Percentiles rank a stretch among this genome's conserved stretches.
These are phyloP conservation scores for Filobasidium uniguttulatum DNA, from an alignment of 1,284 basidiomycete genomes.

Conservation along the genomic window DNA sequence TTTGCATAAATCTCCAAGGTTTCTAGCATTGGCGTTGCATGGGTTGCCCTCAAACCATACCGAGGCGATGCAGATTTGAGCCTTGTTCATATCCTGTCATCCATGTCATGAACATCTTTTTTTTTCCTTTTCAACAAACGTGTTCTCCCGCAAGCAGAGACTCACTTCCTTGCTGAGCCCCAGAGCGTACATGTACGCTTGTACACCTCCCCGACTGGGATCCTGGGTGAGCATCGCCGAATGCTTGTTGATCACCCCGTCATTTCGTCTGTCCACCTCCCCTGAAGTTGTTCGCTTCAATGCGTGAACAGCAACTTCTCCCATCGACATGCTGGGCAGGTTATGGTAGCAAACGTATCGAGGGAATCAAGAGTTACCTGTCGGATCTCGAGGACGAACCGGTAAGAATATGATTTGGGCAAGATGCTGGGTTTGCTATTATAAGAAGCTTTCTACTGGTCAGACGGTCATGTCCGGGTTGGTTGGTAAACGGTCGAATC, in stretches of 20 bases:
- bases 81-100: conserved; percentile 53
- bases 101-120: too few relatives aligned
- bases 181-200: conserved; percentile 12
- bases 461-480: too few relatives aligned
- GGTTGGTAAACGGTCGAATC: too few relatives aligned
- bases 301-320: conserved; percentile 11
- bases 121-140: too few relatives aligned
- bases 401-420: too few relatives aligned
- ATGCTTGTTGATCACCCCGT: conserved; percentile 7
- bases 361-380: too few relatives aligned
- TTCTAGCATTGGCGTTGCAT: conserved; percentile 64
- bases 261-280: conserved; percentile 1
- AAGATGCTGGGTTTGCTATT: too few relatives aligned
- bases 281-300: conserved; percentile 3
- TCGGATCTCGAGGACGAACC: too few relatives aligned
- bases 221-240: conserved; percentile 13
- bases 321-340: conserved; percentile 10
- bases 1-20: conserved; percentile 58
- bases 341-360: too few relatives aligned
- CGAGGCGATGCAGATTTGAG: conserved; percentile 70
- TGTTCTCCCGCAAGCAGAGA: too few relatives aligned
- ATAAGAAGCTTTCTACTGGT: too few relatives aligned
- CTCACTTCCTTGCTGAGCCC: conserved; percentile 45
- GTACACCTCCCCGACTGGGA: conserved; percentile 8
- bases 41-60: conserved; percentile 82